Conservation (phyloP, 2,329 filamentous ascomycete species). For the Pseudohalonectria lignicola region DNA sequence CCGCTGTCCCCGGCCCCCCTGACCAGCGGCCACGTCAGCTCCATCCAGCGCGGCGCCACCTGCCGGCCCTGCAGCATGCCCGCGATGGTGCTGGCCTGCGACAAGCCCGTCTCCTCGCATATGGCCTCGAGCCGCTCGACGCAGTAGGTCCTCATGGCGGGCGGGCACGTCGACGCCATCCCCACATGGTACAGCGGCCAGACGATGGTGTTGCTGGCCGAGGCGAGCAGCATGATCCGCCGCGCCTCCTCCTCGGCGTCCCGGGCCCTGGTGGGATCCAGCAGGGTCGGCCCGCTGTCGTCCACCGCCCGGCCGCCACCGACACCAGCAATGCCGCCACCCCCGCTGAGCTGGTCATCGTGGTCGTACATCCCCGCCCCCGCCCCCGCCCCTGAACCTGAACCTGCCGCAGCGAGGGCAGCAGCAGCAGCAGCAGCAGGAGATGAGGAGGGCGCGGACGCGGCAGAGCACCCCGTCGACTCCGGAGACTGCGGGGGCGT, state of each 20-base stretch:
- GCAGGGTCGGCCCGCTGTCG: constrained; percentile 22
- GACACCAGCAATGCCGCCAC: no score
- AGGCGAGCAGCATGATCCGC: constrained; percentile 36
- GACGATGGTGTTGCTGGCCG: constrained; percentile 34
- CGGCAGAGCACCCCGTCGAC: constrained; percentile 6
- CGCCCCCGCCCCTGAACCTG: neutral
- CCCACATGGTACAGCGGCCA: constrained; percentile 39
- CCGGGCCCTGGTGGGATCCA: constrained; percentile 25
- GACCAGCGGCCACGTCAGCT: neutral
- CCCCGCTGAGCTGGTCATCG: constrained; percentile 5
- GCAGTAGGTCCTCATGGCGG: constrained; percentile 29
- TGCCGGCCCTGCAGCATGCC: constrained; percentile 27
- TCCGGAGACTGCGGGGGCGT: constrained; percentile 13
- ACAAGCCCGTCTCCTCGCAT: constrained; percentile 31
- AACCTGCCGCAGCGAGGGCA: no score
- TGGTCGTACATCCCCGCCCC: neutral
- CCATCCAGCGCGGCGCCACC: constrained; percentile 9
- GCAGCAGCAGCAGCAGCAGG: no score
- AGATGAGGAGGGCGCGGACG: no score
- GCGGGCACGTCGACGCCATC: constrained; percentile 31
- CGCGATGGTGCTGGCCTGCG: constrained; percentile 31
- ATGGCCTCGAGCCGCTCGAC: constrained; percentile 32
- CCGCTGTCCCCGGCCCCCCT: no score
- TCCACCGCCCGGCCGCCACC: constrained; percentile 6
- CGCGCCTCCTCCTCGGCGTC: constrained; percentile 24